Evolutionary conservation across 1,284 basidiomycete genomes (phyloP), one percentile per base, ranked within the genome.

Genomic region (Grifola frondosa): DNA sequence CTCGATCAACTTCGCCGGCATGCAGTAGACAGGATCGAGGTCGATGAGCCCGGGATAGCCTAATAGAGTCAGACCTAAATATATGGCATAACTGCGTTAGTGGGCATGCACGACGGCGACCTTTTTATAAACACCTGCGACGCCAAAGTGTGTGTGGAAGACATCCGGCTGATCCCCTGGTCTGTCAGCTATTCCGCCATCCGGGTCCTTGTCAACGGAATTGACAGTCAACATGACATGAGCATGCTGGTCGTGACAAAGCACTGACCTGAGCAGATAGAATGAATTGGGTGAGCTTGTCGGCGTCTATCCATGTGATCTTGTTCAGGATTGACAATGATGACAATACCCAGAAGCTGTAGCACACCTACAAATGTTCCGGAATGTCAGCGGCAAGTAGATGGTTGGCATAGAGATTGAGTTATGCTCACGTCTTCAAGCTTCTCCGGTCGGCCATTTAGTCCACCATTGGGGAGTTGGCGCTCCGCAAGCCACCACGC

Each of bases 401-500:
- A 17, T 20, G n/a, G n/a, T n/a, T n/a, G n/a, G n/a, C n/a, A n/a
- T n/a, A n/a, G n/a, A n/a, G n/a, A n/a, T n/a, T n/a, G n/a, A n/a
- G n/a, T n/a, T n/a, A n/a, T 8, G 61, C 84, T 58, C 54, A 95
- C 95, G 61, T 98, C 95, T 69, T 96, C 93, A n/a, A 98, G 74
- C 70, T 99, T 99, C 63, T 99, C 92, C 3, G 96, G 96, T 16
- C 96, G 76, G 0, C 96, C 96, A 56, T 99, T 98, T 46, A 99
- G 71, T 0, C 96, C 97, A 7, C 96, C 96, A 56, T 84, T 93
- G 0, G 93, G 88, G 9, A 97, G 72, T 63, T 99, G 96, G 7
- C 96, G 75, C 60, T 99, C 97, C 9, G 88, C 80, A 3, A 99
- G 70, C 96, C 96, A 99, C 83, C 89, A 94, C 9, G 76, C 87